Base-by-base conservation (phyloP, 2,329 filamentous ascomycete genomes). In the Penicillium sp. region DNA sequence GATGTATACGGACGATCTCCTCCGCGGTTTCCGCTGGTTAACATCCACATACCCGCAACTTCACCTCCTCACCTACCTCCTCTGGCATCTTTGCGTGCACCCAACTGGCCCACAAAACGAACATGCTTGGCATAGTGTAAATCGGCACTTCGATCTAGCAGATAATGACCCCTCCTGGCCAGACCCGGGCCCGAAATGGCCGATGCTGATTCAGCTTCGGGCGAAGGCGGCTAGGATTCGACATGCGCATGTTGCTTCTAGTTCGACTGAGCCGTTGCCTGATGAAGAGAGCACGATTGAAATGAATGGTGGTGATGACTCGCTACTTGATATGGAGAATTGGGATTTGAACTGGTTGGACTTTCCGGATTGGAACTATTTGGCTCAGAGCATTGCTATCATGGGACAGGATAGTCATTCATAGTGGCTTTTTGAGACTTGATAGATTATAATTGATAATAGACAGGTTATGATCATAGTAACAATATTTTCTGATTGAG, bases 31-130 rank as follows among this genome's bases (percentile, higher is more conserved):
- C 43, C 65, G 67, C 23, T 80, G 77, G 77, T 55, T 71, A 1
- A 65, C 66, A 29, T 65, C 70, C n/a, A 70, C 72, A 0, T 79
- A 72, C 33, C 74, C 75, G 0, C 77, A 78, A 58, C 79, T 75
- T 18, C 73, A 79, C 48, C 67, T 76, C 28, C 64, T 79, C 18
- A 73, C 78, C 2, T 79, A 78, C 52, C 63, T 77, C 0, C 63
- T 81, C 2, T 78, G 78, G 68, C 70, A 78, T 52, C 54, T 79
- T 1, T 77, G 76, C 51, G 67, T 79, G 3, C 68, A 62, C 46
- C 77, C 77, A 0, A 55, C 56, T 0, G 73, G 71, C 0, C 59
- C 61, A 0, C 62, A 62, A 18, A 64, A 65, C 0, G 65, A 68
- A 0, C 61, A 71, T 16, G 77, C 73, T 0, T 77, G 78, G 69